Percentiles rank a stretch among this genome's conserved stretches.
Evolutionary conservation across 2,329 filamentous ascomycete species (phyloP).

Genomic region (Phoma sp.): DNA sequence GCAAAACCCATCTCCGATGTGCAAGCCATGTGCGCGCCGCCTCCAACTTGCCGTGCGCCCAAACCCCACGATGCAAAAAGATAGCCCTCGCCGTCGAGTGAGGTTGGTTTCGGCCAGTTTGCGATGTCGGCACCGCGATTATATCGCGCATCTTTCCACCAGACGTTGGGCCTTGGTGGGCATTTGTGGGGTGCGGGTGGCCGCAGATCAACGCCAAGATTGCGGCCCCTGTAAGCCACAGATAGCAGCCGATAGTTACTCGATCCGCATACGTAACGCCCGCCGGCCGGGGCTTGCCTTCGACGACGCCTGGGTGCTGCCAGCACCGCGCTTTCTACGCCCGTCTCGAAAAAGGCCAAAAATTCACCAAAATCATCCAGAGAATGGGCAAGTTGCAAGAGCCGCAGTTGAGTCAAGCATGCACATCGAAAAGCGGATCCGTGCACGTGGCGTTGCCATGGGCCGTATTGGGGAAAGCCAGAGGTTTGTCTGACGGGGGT

Average conservation of each 20-base stretch:
- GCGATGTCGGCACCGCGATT: conserved; percentile 40
- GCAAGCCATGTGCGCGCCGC: conserved; percentile 2
- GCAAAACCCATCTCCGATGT: conserved; percentile 17
- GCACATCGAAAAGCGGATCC: conserved; percentile 17
- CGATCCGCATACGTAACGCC: conserved; percentile 42
- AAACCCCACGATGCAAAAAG: conserved; percentile 34
- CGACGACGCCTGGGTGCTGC: conserved; percentile 10
- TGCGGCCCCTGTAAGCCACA: conserved; percentile 24
- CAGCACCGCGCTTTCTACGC: conserved; percentile 1
- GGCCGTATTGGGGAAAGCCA: conserved; percentile 35
- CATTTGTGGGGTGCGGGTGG: conserved; percentile 28
- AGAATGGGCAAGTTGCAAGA: neutral
- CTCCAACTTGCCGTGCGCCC: conserved; percentile 12
- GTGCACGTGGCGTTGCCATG: conserved; percentile 33
- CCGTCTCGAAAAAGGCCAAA: neutral
- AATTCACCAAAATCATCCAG: neutral
- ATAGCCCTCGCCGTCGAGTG: conserved; percentile 6
- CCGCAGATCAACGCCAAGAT: conserved; percentile 33
- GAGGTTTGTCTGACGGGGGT: conserved; percentile 28
- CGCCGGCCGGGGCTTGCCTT: conserved; percentile 23
- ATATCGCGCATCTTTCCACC: conserved; percentile 28
- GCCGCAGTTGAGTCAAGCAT: conserved; percentile 4
- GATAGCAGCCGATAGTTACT: conserved; percentile 42
- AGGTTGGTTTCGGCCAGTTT: conserved; percentile 33
- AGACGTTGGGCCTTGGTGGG: conserved; percentile 34